phyloP scores from a whole-genome alignment of 1,284 basidiomycete species.

The Trametes versicolor region DNA sequence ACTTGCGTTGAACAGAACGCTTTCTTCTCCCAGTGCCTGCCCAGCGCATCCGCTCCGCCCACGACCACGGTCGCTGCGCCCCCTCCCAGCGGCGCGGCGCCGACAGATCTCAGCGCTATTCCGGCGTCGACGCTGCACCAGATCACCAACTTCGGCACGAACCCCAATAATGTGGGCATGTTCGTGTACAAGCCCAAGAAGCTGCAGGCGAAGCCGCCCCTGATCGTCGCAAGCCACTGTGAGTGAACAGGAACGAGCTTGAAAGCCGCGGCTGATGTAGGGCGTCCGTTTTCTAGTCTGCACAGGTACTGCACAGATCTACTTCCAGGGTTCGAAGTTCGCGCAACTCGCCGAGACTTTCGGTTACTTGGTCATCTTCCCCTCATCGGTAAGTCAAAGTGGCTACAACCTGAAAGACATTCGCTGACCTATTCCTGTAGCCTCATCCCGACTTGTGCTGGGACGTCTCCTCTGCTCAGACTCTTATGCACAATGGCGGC shows the following conservation, averaged over 20 bases:
- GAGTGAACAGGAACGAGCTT: background rate
- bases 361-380: slow-evolving; percentile 52
- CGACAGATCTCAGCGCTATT: slow-evolving; percentile 27
- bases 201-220: slow-evolving; percentile 48
- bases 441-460: slow-evolving; percentile 60
- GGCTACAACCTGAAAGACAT: slow-evolving; percentile 43
- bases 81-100: slow-evolving; percentile 24
- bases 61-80: slow-evolving; percentile 6
- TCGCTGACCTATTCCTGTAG: slow-evolving; percentile 20
- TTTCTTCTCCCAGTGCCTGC: slow-evolving; percentile 49
- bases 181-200: slow-evolving; percentile 59
- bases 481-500: slow-evolving; percentile 62
- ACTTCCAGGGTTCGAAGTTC: slow-evolving; percentile 23
- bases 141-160: slow-evolving; percentile 52
- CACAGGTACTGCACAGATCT: slow-evolving; percentile 22
- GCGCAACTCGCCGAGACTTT: slow-evolving; percentile 23
- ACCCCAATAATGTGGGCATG: slow-evolving; percentile 61
- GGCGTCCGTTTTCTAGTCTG: slow-evolving; percentile 9
- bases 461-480: slow-evolving; percentile 61
- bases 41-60: slow-evolving; percentile 25
- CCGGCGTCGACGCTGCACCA: slow-evolving; percentile 36
- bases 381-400: slow-evolving; percentile 58
- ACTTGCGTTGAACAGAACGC: slow-evolving; percentile 38
- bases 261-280: background rate
- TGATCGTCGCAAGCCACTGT: slow-evolving; percentile 25